Evolutionary conservation across 768 basidiomycete species (phyloP).

Genomic region (Pisolithus microcarpus): DNA sequence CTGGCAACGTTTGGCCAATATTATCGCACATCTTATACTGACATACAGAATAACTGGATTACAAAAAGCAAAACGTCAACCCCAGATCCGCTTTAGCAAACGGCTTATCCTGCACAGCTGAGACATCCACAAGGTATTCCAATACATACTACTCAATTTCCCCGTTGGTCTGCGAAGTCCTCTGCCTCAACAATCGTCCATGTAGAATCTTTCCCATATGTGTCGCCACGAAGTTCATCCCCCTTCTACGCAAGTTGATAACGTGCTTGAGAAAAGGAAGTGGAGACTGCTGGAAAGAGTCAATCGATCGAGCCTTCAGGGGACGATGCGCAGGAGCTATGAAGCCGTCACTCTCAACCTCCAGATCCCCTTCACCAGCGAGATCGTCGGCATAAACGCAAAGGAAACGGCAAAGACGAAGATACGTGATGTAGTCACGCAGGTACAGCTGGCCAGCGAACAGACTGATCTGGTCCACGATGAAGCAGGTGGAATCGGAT

Average conservation of each 20-base stretch:
- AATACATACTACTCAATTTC: too few species aligned
- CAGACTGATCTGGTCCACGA: constrained; percentile 32
- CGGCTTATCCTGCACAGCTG: too few species aligned
- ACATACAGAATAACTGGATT: too few species aligned
- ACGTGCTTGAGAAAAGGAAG: constrained; percentile 25
- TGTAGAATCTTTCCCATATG: constrained; percentile 37
- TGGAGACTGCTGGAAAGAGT: constrained; percentile 6
- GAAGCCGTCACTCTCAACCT: constrained; percentile 14
- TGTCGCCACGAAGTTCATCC: constrained; percentile 29
- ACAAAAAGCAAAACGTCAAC: too few species aligned
- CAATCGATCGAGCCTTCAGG: background rate
- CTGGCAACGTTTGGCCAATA: too few species aligned
- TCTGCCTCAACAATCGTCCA: constrained; percentile 17
- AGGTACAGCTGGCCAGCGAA: constrained; percentile 42
- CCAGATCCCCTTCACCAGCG: constrained; percentile 40
- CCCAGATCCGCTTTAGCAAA: too few species aligned
- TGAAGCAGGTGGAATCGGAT: constrained; percentile 9
- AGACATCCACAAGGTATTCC: too few species aligned
- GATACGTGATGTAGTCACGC: constrained; percentile 26
- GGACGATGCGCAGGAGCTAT: constrained; percentile 9
- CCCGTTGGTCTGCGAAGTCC: constrained; percentile 16
- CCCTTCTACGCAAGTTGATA: constrained; percentile 34
- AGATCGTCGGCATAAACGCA: constrained; percentile 34
- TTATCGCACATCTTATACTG: too few species aligned
- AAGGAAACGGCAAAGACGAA: constrained; percentile 29